Conservation (phyloP, 805 yeast species). For the Candida mattraensis region DNA sequence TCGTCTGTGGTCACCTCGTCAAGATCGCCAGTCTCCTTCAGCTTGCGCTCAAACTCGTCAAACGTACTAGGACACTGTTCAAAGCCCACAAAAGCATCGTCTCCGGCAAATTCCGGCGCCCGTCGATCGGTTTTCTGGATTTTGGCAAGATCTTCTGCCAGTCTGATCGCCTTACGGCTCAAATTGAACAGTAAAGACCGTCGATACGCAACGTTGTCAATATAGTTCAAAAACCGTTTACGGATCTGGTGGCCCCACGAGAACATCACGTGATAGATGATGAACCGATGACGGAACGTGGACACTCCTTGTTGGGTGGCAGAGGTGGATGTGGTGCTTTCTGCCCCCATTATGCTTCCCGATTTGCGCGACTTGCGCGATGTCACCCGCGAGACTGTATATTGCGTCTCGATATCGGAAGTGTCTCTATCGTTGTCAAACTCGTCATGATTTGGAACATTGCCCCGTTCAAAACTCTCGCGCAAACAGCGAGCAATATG, state of each 20-base stretch:
- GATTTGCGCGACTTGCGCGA: conserved; percentile 21
- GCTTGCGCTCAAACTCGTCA: conserved; percentile 52
- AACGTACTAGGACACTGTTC: conserved; percentile 27
- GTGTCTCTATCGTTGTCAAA: conserved; percentile 22
- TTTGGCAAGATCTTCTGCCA: conserved; percentile 30
- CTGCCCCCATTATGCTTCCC: too few relatives aligned
- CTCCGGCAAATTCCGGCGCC: conserved; percentile 9
- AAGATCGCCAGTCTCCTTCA: conserved; percentile 36
- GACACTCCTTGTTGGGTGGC: conserved; percentile 34
- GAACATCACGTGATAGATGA: conserved; percentile 69
- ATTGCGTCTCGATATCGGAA: conserved; percentile 22
- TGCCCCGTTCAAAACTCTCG: conserved; percentile 27
- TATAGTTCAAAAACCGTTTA: conserved; percentile 58
- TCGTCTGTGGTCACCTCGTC: conserved; percentile 28
- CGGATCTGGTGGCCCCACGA: conserved; percentile 76
- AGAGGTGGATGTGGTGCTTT: conserved; percentile 13
- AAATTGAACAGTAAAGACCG: conserved; percentile 28
- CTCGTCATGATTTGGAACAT: conserved; percentile 28
- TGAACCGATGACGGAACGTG: conserved; percentile 58
- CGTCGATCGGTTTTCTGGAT: conserved; percentile 8
- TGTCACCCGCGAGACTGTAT: conserved; percentile 14
- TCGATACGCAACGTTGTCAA: conserved; percentile 34
- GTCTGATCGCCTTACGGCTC: conserved; percentile 31
- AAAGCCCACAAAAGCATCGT: conserved; percentile 16
- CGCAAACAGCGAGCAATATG: conserved; percentile 24